These are phyloP conservation scores for Alternaria solani DNA, from an alignment of 2,329 filamentous ascomycete genomes.

Conservation along the genomic window DNA sequence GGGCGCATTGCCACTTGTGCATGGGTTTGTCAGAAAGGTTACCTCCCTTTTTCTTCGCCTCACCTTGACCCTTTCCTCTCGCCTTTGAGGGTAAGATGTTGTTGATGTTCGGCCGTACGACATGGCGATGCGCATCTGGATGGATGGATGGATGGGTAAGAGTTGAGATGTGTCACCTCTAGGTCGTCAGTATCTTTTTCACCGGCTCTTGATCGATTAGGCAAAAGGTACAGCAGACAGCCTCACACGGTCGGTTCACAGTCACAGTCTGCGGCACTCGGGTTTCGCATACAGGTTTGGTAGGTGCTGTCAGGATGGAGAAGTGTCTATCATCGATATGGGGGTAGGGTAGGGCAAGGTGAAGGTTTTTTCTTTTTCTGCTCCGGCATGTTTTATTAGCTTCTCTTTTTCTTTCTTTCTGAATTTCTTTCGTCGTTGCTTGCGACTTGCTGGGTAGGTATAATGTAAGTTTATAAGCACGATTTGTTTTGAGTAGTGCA, in stretches of 20 bases:
- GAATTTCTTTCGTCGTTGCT: slow-evolving; percentile 6
- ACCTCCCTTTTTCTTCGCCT: slow-evolving; percentile 45
- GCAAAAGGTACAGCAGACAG: background rate
- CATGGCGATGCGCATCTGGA: slow-evolving; percentile 27
- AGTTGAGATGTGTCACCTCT: background rate
- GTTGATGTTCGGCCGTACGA: slow-evolving; percentile 24
- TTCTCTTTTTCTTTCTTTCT: slow-evolving; percentile 7
- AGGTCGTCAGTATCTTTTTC: background rate
- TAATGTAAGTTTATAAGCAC: slow-evolving; percentile 33
- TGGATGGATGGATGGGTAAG: slow-evolving; percentile 31
- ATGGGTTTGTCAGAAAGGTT: slow-evolving; percentile 52
- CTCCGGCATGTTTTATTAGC: slow-evolving; percentile 27
- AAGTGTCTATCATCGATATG: background rate
- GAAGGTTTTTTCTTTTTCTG: slow-evolving; percentile 22
- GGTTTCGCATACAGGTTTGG: background rate
- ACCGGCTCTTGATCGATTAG: background rate
- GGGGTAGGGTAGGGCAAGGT: slow-evolving; percentile 35
- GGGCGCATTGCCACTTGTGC: background rate
- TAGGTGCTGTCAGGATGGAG: background rate
- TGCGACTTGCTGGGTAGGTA: slow-evolving; percentile 32
- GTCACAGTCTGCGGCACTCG: background rate
- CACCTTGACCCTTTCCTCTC: slow-evolving; percentile 32
- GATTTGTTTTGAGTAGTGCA: slow-evolving; percentile 2
- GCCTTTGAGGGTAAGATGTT: slow-evolving; percentile 49
- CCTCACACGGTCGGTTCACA: no score